Base-by-base conservation (phyloP, 768 basidiomycete genomes). In the Suillus weaverae region DNA sequence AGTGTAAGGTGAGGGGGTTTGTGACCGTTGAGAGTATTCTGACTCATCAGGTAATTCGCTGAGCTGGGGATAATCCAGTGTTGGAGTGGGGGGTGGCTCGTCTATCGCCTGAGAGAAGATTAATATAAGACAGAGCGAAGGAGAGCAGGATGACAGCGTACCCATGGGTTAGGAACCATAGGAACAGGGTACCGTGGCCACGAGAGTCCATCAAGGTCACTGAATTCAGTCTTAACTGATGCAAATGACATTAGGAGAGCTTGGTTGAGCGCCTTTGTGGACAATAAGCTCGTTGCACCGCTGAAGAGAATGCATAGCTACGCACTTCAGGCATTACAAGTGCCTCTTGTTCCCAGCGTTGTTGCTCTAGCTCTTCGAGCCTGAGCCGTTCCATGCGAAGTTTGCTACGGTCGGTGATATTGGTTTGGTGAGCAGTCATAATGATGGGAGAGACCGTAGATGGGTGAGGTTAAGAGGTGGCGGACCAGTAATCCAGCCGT, bases 221-320 rank as follows among this genome's bases (percentile, higher is more conserved):
- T 78, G 69, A 87, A 88, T 67, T 88, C 86, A 9, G 83, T 82
- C 66, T 88, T 88, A 39, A 88, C 86, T 5, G 79, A 79, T 26
- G 71, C 77, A 68, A 88, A 88, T 1, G 86, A 81, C 60, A 72
- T 69, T 26, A 72, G 22, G 33, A 81, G 67, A 5, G 73, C 68
- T 8, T 75, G 73, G 62, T 77, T 63, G 62, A 73, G 72, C 41
- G 71, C 75, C 79, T 80, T 59, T n/a, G 44, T 5, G 22, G 32
- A 18, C 7, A n/a, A 18, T 59, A 20, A 59, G 57, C 5, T 56
- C n/a, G 35, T 32, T 32, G 26, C 30, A 13, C 4, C 9, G n/a
- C 22, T 18, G 38, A 35, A 51, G 18, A 22, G 22, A 33, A 22
- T 5, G 10, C 14, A 50, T 41, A 20, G 26, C 10, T 30, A 48